Base-by-base conservation (phyloP, 768 basidiomycete species). In the Tulasnella calospora region DNA sequence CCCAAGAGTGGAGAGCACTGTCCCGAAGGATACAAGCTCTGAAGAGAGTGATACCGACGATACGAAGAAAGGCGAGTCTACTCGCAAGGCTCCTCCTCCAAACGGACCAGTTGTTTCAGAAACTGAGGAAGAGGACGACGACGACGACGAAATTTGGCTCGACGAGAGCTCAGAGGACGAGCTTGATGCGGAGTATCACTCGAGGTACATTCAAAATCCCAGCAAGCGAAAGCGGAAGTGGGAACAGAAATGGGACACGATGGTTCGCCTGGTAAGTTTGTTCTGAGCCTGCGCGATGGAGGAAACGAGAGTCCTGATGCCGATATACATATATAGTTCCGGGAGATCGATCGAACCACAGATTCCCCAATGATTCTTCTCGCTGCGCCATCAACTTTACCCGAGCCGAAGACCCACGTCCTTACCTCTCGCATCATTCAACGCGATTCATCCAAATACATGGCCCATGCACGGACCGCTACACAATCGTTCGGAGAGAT, bases 121-220 rank as follows among this genome's bases (percentile, higher is more conserved):
- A 55, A 77, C 70, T 35, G 69, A 57, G 21, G 79, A 78, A 35
- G 79, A 72, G 17, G 79, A 80, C 35, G 79, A 80, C 23, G 79
- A 80, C 35, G 79, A 80, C 17, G 79, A 80, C 35, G 79, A 80
- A 46, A 77, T 80, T n/a, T 80, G 79, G 79, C 23, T 73, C 23
- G 79, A 80, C 33, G 79, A 80, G 61, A 72, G 67, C 33, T 71
- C 67, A 67, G 79, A 80, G 51, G 79, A 80, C 73, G 77, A 78
- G 57, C 74, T 80, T 17, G 79, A 80, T 44, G 69, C 13, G n/a
- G 79, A 80, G 73, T 80, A 44, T 55, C 79, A 80, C 51, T 76
- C 71, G 19, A 78, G 67, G 35, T 80, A 80, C 73, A 78, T 80
- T 30, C 36, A 51, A 23, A 76, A 80, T 55, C 77, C 77, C 38